phyloP scores from a whole-genome alignment of 148 eudicot species.

The Agrostemma githago region DNA sequence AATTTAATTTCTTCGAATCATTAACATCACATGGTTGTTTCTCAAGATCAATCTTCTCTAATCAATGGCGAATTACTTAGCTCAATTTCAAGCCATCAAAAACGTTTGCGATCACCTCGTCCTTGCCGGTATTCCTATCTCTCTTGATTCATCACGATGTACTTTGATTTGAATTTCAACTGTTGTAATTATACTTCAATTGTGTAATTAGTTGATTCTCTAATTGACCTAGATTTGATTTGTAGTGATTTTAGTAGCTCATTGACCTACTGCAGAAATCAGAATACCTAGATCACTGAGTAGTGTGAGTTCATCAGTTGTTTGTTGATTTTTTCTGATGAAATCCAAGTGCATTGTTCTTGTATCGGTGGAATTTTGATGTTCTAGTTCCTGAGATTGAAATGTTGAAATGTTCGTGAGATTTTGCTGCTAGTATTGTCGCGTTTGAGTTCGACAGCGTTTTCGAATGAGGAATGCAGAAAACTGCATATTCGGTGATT shows the following conservation, averaged over 20 bases:
- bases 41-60: slow-evolving; percentile 33
- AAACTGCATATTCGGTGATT: too few relatives aligned
- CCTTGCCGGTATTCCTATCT: slow-evolving; percentile 52
- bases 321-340: slow-evolving; percentile 1
- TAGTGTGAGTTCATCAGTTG: background rate
- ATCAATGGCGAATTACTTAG: slow-evolving; percentile 73
- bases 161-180: background rate
- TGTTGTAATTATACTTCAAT: slow-evolving; percentile 1
- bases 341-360: background rate
- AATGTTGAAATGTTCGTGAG: background rate
- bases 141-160: slow-evolving; percentile 8
- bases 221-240: slow-evolving; percentile 14
- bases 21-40: slow-evolving; percentile 34
- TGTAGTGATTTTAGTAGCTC: background rate
- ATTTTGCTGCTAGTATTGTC: background rate
- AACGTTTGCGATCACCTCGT: slow-evolving; percentile 58
- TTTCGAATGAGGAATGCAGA: too few relatives aligned
- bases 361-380: background rate
- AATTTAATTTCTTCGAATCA: background rate
- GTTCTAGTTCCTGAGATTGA: background rate
- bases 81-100: slow-evolving; percentile 86
- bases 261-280: background rate
- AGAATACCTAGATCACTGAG: background rate
- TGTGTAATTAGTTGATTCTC: background rate
- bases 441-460: background rate